These are phyloP conservation scores for Bimuria novae-zelandiae DNA, from an alignment of 2,329 filamentous ascomycete genomes.

Conservation along the genomic window DNA sequence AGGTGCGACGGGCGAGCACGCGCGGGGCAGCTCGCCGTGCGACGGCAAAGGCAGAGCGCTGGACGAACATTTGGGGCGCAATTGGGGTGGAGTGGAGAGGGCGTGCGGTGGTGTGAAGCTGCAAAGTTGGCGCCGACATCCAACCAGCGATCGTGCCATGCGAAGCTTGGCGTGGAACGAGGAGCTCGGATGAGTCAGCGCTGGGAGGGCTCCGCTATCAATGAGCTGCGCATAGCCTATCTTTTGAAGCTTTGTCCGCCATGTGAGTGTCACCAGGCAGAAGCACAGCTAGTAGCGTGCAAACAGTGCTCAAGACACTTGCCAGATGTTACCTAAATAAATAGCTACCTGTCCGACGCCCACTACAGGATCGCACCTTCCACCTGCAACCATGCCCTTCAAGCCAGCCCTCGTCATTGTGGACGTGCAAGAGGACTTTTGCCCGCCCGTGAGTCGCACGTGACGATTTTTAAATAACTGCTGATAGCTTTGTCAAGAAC, in stretches of 20 bases:
- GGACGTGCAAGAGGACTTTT: conserved; percentile 95
- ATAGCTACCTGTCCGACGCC: not conserved
- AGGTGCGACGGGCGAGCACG: conserved; percentile 50
- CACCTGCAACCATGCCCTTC: conserved; percentile 30
- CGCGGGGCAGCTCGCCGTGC: conserved; percentile 50
- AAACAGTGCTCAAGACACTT: not conserved
- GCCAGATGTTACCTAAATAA: not conserved
- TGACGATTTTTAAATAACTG: not conserved
- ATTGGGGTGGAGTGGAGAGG: conserved; percentile 45
- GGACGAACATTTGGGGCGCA: conserved; percentile 52
- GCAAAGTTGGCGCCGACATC: conserved; percentile 31
- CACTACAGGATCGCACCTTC: not conserved
- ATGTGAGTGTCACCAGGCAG: not conserved
- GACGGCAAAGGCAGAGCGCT: conserved; percentile 55
- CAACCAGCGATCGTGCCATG: conserved; percentile 21
- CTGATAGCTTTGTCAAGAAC: conserved; percentile 58
- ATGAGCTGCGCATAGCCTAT: too few relatives aligned
- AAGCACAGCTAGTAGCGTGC: not conserved
- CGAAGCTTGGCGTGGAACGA: conserved; percentile 24
- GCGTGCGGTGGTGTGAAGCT: conserved; percentile 33
- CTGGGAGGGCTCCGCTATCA: not conserved
- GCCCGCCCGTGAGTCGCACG: conserved; percentile 70
- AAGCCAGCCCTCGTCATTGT: conserved; percentile 72
- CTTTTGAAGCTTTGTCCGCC: too few relatives aligned
- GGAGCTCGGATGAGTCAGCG: conserved; percentile 10